Evolutionary conservation across 352 stramenopile genomes (phyloP), one percentile per base, ranked within the genome.

Genomic region (Ophiocytium majus): DNA sequence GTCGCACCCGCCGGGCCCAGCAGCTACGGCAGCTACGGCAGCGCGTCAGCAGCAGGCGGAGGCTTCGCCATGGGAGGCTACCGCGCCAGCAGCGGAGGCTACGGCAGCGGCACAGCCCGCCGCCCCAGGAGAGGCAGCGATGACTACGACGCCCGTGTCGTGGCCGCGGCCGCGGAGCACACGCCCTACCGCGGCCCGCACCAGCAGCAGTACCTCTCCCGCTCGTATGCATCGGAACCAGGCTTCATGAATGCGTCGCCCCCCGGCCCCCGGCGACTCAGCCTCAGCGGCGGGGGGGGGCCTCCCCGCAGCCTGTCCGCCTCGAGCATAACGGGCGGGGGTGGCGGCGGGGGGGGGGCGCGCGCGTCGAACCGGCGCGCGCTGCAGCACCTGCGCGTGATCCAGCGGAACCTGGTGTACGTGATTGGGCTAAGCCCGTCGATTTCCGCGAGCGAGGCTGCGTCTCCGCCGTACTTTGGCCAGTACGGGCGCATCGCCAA

Each of bases 401-500:
- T 98, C 89, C 95, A 97, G 88, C 92, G 94, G 32, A 98, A 97
- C 87, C 86, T 98, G 10, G 95, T 97, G n/a, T 98, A 98, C 90
- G 92, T 97, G 66, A 96, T 98, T 76, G 95, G 95, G 0, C 89
- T 98, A 28, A 93, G 94, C 63, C 90, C 93, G 43, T 91, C 90
- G 50, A 94, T 96, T 64, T 92, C 95, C 0, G 91, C 95, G 63
- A 93, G 97, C 80, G 86, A 95, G 88, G 66, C 66, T 5, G 66
- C 89, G 91, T 5, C 66, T 5, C 76, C 82, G 32, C 94, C 95
- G 75, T 97, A 94, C 82, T 97, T 97, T 85, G 94, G 94, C 0
- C 94, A 97, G 87, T 98, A 98, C 84, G 95, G 95, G 0, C 94
- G 96, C 80, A 96, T 98, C 82, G 90, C 95, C 50, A 98, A 98